A percentile compares a stretch with the other conserved stretches of the same genome.
Conservation (phyloP, 768 basidiomycete species). For the Piloderma croceum region DNA sequence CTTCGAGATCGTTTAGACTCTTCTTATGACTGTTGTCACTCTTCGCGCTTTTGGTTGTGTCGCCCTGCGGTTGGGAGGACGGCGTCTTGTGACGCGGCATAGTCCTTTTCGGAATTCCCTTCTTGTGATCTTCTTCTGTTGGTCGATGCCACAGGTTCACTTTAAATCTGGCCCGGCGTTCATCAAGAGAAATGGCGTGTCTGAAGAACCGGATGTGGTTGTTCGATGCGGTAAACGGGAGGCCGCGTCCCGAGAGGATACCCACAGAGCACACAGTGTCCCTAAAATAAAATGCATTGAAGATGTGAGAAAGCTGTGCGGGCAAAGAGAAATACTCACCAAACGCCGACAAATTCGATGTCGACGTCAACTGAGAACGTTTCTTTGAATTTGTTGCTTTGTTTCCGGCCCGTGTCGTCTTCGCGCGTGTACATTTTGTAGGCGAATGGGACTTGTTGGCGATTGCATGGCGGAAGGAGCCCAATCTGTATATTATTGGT, state of each 20-base stretch:
- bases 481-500: conserved; percentile 45
- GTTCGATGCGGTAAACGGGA: conserved; percentile 56
- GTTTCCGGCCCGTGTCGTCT: conserved; percentile 53
- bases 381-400: conserved; percentile 50
- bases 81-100: no score
- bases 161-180: conserved; percentile 56
- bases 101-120: conserved; percentile 18
- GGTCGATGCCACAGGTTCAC: conserved; percentile 43
- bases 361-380: conserved; percentile 39
- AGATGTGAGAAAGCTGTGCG: background rate
- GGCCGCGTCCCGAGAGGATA: conserved; percentile 38
- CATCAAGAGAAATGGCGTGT: conserved; percentile 63
- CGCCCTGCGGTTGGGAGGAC: no score
- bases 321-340: conserved; percentile 27
- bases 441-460: conserved; percentile 75
- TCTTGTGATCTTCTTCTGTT: conserved; percentile 25
- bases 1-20: conserved; percentile 7
- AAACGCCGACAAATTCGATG: conserved; percentile 50
- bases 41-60: no score
- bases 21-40: conserved; percentile 4
- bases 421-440: conserved; percentile 66
- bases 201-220: conserved; percentile 53
- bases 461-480: conserved; percentile 61
- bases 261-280: conserved; percentile 67
- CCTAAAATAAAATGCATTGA: conserved; percentile 29